Evolutionary conservation across 2,329 filamentous ascomycete species (phyloP), one percentile per base, ranked within the genome.

Genomic region (Fusarium armeniacum): DNA sequence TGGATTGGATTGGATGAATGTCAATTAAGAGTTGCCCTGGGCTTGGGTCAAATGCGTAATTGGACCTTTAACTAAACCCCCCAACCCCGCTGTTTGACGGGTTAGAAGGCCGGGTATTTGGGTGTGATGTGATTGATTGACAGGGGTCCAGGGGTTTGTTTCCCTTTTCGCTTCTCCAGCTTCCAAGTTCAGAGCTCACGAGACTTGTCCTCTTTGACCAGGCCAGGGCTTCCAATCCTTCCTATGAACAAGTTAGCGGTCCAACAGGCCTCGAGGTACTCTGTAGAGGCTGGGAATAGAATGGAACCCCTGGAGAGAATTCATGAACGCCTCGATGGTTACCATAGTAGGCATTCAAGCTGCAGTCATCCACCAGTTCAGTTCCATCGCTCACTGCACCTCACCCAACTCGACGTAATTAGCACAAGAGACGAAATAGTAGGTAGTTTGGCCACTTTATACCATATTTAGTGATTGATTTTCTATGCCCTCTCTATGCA

Each of bases 101-200:
- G 30, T 60, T 49, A 35, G 22, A 28, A 35, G 57, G 26, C 59
- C 40, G 57, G 57, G 46, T 62, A 54, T 46, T 69, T 54, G 38
- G 69, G 45, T 51, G 62, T 47, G 50, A 51, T 51, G 49, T 20
- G 49, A 51, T 40, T 51, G 49, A 51, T 51, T 40, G 49, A 67
- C 67, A 70, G 67, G 67, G 67, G 58, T 67, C 41, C 58, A 69
- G 55, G 61, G 44, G 35, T 52, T 59, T 40, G 36, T 20, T 20
- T 22, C n/a, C 36, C n/a, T 20, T 24, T 30, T 41, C 33, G 18
- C 36, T 52, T 50, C 38, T 65, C 60, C 62, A 59, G 65, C 50
- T 69, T 63, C 65, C 61, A 55, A 60, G 60, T 65, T 53, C 50
- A 62, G 41, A 66, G 44, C 44, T 67, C 44, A 51, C 57, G 41